These are phyloP conservation scores for Claviceps digitariae DNA, from an alignment of 2,329 filamentous ascomycete species.

Conservation along the genomic window DNA sequence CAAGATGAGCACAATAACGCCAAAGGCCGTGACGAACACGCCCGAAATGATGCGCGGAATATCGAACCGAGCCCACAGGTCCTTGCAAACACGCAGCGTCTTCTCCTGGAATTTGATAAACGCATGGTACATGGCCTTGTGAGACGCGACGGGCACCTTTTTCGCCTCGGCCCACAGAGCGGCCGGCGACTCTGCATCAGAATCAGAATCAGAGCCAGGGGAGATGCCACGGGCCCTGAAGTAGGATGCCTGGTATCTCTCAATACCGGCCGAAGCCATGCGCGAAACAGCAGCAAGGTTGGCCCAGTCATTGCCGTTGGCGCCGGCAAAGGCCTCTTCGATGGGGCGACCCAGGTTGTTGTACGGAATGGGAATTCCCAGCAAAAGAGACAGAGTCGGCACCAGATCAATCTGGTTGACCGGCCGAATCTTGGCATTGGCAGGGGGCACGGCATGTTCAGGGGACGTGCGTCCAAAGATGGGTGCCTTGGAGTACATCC, in stretches of 20 bases:
- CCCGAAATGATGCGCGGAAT: conserved; percentile 74
- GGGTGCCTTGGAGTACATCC: conserved; percentile 92
- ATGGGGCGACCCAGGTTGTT: conserved; percentile 92
- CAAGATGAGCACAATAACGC: conserved; percentile 55
- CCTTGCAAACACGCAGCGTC: conserved; percentile 67
- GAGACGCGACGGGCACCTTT: conserved; percentile 11
- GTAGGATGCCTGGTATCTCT: conserved; percentile 79
- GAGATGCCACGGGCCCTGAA: conserved; percentile 57
- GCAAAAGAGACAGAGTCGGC: conserved; percentile 72
- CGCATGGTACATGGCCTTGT: conserved; percentile 34
- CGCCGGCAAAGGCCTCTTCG: conserved; percentile 77
- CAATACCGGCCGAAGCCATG: conserved; percentile 70
- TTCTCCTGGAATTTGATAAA: conserved; percentile 64
- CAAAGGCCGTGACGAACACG: conserved; percentile 53
- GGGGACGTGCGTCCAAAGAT: conserved; percentile 66
- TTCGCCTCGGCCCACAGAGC: conserved; percentile 36
- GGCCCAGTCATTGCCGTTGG: conserved; percentile 54
- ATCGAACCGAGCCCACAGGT: conserved; percentile 86
- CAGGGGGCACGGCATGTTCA: conserved; percentile 42
- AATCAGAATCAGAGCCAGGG: conserved; percentile 40
- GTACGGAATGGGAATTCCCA: conserved; percentile 88
- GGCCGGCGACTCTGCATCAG: conserved; percentile 25
- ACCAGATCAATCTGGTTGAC: conserved; percentile 88
- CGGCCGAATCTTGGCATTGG: conserved; percentile 64
- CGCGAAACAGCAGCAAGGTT: conserved; percentile 68